Conservation (phyloP, 176 grass and related monocot species). For the Dendrocalamus sinicus region DNA sequence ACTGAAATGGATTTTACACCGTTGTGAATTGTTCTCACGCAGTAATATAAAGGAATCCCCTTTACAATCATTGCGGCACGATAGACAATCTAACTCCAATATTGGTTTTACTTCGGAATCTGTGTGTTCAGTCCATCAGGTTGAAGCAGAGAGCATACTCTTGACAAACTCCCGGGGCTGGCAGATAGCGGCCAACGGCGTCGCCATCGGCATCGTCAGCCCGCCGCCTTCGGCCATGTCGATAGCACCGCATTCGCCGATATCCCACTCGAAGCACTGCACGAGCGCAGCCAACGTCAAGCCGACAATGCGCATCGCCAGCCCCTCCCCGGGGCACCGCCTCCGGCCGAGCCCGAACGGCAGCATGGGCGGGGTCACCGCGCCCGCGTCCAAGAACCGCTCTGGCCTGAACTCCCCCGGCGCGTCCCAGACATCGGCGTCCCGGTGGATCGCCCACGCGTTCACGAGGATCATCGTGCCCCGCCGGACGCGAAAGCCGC, state of each 20-base stretch:
- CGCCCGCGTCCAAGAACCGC: conserved; percentile 48
- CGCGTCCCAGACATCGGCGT: conserved; percentile 61
- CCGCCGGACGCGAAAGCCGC: conserved; percentile 39
- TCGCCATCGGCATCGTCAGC: conserved; percentile 46
- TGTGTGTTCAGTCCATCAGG: background rate
- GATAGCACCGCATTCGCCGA: background rate
- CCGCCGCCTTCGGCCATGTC: conserved; percentile 58
- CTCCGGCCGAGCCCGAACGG: conserved; percentile 70
- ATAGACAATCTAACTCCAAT: background rate
- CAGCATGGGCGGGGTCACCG: conserved; percentile 43
- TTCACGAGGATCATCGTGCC: conserved; percentile 76
- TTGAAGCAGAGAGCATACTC: conserved; percentile 9
- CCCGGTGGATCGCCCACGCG: conserved; percentile 63
- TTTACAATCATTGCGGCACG: background rate
- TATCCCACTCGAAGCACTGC: conserved; percentile 77
- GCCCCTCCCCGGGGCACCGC: conserved; percentile 61
- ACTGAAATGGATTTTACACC: background rate
- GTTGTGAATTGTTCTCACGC: background rate
- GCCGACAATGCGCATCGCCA: conserved; percentile 50
- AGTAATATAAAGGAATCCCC: background rate
- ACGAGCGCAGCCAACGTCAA: conserved; percentile 56
- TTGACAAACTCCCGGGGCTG: conserved; percentile 31
- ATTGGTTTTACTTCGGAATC: background rate
- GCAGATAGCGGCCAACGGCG: conserved; percentile 27
- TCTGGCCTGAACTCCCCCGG: conserved; percentile 64